Base-by-base conservation (phyloP, 352 stramenopile species). In the Globisporangium alternatum region DNA sequence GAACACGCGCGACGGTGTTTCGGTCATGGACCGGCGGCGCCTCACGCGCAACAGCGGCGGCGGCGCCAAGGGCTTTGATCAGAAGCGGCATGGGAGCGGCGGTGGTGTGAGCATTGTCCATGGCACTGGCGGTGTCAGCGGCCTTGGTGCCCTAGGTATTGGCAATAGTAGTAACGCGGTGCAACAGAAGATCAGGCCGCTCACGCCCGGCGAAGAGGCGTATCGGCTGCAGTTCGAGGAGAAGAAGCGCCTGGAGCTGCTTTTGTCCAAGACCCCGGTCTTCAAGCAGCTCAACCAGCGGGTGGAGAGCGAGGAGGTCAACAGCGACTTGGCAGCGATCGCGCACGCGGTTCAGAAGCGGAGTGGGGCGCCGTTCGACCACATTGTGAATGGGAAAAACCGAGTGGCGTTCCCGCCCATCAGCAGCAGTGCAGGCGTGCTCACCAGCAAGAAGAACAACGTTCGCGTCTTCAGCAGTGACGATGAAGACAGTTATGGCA, bases 1-100 rank as follows among this genome's bases (percentile, higher is more conserved):
- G 62, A 83, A 74, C 31, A 73, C 81, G 30, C 81, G 84, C 51
- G 79, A 88, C 37, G 81, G 77, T 21, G 81, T 90, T 30, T 86
- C 79, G 15, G 79, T 90, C 30, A 89, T 81, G 64, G 84, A 81
- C 70, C 74, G 81, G 25, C 76, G 81, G 8, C 77, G 81, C 5
- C 51, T 70, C 28, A 69, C 61, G 25, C 69, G 67, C 51, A 53
- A 75, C 60, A 69, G 45, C 25, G 22, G 68, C 9, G 45, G 49
- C 33, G 75, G 58, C 35, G 58, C 17, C 53, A 65, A 65, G 19
- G 45, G 41, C 41, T 41, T 58, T 62, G 33, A 62, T 56, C 67
- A 51, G 68, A 52, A 63, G 63, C 48, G 35, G 57, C 69, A 61
- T 58, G 21, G 57, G 48, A 39, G 53, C 19, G n/a, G 41, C 28